A percentile compares a stretch with the other conserved stretches of the same genome.
phyloP scores from a whole-genome alignment of 345 rosid genomes.

The Gossypium longicalyx region DNA sequence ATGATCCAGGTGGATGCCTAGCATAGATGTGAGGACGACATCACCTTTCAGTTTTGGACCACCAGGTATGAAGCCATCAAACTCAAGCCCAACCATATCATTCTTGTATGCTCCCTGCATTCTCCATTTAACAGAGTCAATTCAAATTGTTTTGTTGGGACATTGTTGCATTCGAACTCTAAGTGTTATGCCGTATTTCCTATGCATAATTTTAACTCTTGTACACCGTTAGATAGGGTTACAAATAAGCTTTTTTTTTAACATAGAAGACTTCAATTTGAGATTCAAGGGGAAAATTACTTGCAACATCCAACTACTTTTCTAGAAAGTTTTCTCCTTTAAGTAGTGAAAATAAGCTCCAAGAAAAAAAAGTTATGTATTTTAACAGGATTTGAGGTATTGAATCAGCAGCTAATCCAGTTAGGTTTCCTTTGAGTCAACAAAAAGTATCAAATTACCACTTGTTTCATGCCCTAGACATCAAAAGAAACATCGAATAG shows the following conservation, averaged over 20 bases:
- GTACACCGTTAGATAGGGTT: background rate
- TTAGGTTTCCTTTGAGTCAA: too few relatives aligned
- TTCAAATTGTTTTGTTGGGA: background rate
- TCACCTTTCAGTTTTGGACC: conserved; percentile 53
- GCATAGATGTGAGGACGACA: conserved; percentile 35
- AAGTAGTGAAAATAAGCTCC: background rate
- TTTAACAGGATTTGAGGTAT: too few relatives aligned
- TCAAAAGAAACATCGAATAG: background rate
- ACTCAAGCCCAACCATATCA: conserved; percentile 57
- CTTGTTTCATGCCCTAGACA: background rate
- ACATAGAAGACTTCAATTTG: background rate
- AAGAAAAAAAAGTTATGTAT: too few relatives aligned
- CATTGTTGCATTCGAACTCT: background rate
- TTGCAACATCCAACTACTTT: background rate
- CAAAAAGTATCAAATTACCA: background rate
- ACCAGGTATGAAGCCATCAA: conserved; percentile 41
- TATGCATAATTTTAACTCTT: background rate
- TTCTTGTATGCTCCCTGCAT: conserved; percentile 70
- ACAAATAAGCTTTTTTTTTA: background rate
- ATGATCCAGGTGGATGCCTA: conserved; percentile 39
- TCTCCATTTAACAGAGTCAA: background rate
- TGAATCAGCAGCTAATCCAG: too few relatives aligned
- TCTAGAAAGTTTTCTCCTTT: background rate
- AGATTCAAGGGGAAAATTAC: background rate
- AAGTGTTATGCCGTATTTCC: background rate